These are phyloP conservation scores for Suillus occidentalis DNA, from an alignment of 768 basidiomycete genomes.

Conservation along the genomic window DNA sequence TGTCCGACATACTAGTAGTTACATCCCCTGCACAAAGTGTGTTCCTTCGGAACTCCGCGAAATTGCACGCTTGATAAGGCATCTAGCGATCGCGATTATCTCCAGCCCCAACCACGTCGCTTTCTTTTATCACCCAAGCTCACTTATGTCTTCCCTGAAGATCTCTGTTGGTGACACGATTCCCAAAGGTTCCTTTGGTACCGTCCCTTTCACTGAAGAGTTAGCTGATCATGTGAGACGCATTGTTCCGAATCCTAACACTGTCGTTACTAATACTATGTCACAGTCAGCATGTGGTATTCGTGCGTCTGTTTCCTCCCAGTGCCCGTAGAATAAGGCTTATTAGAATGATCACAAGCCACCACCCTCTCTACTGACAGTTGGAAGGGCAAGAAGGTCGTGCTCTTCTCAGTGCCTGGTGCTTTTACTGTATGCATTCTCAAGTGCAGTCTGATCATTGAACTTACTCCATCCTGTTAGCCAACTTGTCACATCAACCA, in stretches of 20 bases:
- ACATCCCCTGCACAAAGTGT: too few species aligned
- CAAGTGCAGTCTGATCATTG: neutral
- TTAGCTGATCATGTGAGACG: conserved; percentile 59
- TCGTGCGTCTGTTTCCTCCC: conserved; percentile 44
- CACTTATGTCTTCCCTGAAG: conserved; percentile 23
- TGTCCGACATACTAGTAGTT: too few species aligned
- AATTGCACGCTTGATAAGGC: neutral
- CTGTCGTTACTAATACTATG: conserved; percentile 6
- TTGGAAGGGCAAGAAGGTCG: conserved; percentile 83
- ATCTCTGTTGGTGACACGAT: conserved; percentile 55
- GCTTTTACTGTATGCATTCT: conserved; percentile 66
- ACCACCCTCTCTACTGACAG: conserved; percentile 53
- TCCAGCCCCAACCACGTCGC: neutral
- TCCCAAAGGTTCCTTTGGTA: conserved; percentile 44
- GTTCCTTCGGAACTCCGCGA: too few species aligned
- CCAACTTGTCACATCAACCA: conserved; percentile 45
- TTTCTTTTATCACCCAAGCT: neutral
- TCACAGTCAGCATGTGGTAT: conserved; percentile 59
- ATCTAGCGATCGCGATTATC: neutral
- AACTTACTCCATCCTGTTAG: conserved; percentile 13
- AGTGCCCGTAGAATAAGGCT: neutral
- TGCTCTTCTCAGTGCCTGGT: conserved; percentile 76
- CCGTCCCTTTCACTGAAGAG: conserved; percentile 61
- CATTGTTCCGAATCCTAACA: neutral
- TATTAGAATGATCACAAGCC: conserved; percentile 35